Conservation (phyloP, 306 rosid genomes). For the Inga laurina region DNA sequence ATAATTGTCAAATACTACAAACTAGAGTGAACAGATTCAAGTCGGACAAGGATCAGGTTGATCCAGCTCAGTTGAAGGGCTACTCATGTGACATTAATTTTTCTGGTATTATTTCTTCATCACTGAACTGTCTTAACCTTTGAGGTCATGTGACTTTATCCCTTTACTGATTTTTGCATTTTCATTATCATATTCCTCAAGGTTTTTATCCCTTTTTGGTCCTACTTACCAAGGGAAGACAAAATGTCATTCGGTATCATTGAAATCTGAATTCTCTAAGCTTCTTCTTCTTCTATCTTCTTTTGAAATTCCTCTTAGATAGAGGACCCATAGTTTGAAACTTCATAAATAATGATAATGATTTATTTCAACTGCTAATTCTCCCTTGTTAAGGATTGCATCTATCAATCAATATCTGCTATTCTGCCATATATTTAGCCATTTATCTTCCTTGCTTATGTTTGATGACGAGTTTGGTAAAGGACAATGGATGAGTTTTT, state of each 20-base stretch:
- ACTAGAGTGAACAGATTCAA: conserved; percentile 89
- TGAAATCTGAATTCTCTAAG: background rate
- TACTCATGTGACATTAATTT: conserved; percentile 47
- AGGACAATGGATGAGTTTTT: background rate
- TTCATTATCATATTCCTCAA: background rate
- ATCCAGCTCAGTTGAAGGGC: conserved; percentile 50
- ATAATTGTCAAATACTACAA: conserved; percentile 93
- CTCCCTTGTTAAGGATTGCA: conserved; percentile 28
- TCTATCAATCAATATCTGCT: background rate
- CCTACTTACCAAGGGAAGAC: background rate
- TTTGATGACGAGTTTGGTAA: background rate
- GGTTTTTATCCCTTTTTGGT: background rate
- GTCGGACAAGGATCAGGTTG: conserved; percentile 71
- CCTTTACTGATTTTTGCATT: conserved; percentile 15
- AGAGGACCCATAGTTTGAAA: conserved; percentile 12
- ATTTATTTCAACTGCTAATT: background rate
- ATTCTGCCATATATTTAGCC: background rate
- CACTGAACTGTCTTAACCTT: conserved; percentile 8
- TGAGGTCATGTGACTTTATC: background rate
- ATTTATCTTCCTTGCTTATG: background rate
- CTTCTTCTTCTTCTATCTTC: background rate
- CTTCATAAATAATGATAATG: background rate
- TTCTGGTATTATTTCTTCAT: conserved; percentile 51
- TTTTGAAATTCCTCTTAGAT: background rate
- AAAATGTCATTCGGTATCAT: background rate